Percentiles rank a stretch among this genome's conserved stretches.
Conservation (phyloP, 371 early-diverging fungal genomes). For the Nematocida parisii region DNA sequence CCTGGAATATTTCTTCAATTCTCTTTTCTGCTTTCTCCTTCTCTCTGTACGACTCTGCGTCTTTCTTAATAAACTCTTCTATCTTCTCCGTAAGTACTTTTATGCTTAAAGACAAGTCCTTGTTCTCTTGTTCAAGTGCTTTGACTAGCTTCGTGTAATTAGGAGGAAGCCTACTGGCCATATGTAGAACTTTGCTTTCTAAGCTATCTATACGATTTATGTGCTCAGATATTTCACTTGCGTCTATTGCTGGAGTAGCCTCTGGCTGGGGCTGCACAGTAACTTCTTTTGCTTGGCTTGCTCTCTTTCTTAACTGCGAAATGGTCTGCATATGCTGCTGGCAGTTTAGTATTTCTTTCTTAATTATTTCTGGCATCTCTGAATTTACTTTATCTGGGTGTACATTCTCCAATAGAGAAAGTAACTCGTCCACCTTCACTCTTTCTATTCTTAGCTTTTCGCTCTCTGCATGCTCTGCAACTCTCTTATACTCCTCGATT, state of each 20-base stretch:
- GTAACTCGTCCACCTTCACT: not conserved
- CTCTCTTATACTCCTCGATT: conserved; percentile 42
- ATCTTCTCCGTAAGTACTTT: conserved; percentile 27
- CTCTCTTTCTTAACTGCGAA: conserved; percentile 35
- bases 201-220: conserved; percentile 95
- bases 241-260: conserved; percentile 62
- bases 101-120: conserved; percentile 14
- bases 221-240: conserved; percentile 89
- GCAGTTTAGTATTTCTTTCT: not conserved
- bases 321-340: conserved; percentile 6
- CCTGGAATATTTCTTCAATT: not conserved
- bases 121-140: conserved; percentile 93
- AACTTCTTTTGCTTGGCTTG: not conserved
- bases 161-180: conserved; percentile 90
- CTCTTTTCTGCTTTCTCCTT: conserved; percentile 28
- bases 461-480: conserved; percentile 20
- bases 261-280: not conserved
- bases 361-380: not conserved
- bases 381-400: not conserved
- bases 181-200: conserved; percentile 92
- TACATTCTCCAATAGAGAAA: not conserved
- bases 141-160: conserved; percentile 96
- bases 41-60: not conserved
- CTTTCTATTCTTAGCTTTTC: conserved; percentile 33
- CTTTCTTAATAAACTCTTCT: not conserved